Evolutionary conservation across 2,329 filamentous ascomycete genomes (phyloP), one percentile per base, ranked within the genome.

Genomic region (Calonectria multiphialidica): DNA sequence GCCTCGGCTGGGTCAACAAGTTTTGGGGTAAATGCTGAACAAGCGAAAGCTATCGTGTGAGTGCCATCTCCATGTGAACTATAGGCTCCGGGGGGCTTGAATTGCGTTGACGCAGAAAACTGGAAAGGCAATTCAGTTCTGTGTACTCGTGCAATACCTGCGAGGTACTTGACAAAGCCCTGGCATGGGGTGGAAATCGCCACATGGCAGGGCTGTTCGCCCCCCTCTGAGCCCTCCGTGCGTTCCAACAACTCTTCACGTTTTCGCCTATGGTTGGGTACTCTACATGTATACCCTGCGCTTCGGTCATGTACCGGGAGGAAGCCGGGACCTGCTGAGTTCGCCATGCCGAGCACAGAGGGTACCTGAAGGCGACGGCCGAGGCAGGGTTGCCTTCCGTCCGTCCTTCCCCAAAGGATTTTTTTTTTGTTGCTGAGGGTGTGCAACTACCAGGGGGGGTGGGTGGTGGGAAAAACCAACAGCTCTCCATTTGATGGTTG

Each of bases 371-470:
- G 37, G 57, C 37, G 40, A 45, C 23, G 23, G 44, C 47, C 37
- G 37, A 67, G 28, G 42, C 49, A 61, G 45, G 47, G 37, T 23
- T 53, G 55, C 59, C 68, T 70, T 76, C 74, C 77, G 68, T 67
- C 76, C 67, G 74, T 75, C 75, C 72, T 72, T 76, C 75, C 77
- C 77, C 77, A 79, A 79, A 76, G 76, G 76, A 72, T 72, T 78
- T 77, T 74, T 47, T 66, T 65, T 65, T 72, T 74, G 57, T 67
- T 77, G 74, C 53, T 59, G 61, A 50, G 72, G 64, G 74, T 73
- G 68, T 61, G 71, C 47, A 15, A 33, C 28, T 49, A 77, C 73
- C 71, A 72, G 12, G 49, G 76, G 76, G 53, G 47, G 77, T 79
- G 76, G 42, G 15, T 37, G 37, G 33, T 68, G 66, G 8, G 21